These are phyloP conservation scores for Globisporangium barbulae DNA, from an alignment of 352 stramenopile genomes.

Conservation along the genomic window DNA sequence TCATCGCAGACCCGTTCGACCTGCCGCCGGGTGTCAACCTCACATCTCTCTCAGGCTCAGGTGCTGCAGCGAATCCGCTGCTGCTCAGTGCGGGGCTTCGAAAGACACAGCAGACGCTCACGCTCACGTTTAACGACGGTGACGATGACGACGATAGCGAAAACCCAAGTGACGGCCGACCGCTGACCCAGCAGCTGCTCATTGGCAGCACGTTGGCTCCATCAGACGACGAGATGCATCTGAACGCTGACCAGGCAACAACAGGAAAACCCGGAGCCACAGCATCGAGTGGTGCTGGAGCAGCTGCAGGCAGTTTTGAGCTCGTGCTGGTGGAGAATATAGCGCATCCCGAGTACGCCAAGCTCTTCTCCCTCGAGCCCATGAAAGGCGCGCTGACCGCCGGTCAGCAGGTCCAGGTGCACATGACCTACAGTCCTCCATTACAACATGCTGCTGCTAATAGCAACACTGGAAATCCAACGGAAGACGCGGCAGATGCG, in stretches of 20 bases:
- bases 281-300: background rate
- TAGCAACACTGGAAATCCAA: background rate
- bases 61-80: conserved; percentile 13
- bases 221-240: conserved; percentile 11
- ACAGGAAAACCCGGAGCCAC: background rate
- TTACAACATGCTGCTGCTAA: background rate
- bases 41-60: conserved; percentile 18
- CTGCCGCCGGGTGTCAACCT: conserved; percentile 50
- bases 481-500: background rate
- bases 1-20: conserved; percentile 72
- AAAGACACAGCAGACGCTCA: conserved; percentile 37
- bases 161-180: conserved; percentile 5
- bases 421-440: conserved; percentile 50
- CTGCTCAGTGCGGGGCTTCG: conserved; percentile 34
- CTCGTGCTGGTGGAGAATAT: conserved; percentile 51
- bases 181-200: conserved; percentile 25
- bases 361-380: conserved; percentile 68
- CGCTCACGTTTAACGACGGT: conserved; percentile 35
- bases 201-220: conserved; percentile 45
- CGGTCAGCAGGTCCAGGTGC: conserved; percentile 53
- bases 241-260: background rate
- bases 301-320: conserved; percentile 49
- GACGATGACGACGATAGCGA: conserved; percentile 24
- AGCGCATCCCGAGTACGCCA: conserved; percentile 30
- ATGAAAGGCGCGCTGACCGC: conserved; percentile 52